phyloP scores from a whole-genome alignment of 2,329 filamentous ascomycete genomes.

The Fonsecaea erecta region DNA sequence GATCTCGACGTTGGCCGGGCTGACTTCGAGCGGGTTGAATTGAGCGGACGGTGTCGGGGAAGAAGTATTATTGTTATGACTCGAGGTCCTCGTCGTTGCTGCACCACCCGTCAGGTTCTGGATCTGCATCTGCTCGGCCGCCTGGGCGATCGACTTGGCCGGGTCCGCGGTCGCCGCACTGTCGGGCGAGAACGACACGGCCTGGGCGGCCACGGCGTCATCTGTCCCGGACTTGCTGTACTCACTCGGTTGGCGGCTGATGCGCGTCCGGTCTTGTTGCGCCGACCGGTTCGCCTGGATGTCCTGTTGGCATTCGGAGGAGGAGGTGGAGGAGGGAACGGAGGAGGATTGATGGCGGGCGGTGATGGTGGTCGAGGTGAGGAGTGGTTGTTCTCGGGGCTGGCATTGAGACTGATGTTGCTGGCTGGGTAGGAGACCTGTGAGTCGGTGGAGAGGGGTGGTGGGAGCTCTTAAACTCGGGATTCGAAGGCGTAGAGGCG shows the following conservation, averaged over 20 bases:
- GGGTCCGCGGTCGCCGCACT: slow-evolving; percentile 3
- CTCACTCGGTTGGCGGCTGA: slow-evolving; percentile 29
- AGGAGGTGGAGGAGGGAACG: neutral
- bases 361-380: neutral
- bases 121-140: slow-evolving; percentile 1
- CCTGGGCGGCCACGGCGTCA: slow-evolving; percentile 26
- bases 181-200: slow-evolving; percentile 8
- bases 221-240: slow-evolving; percentile 27
- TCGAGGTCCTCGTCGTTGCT: neutral
- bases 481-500: neutral
- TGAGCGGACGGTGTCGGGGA: neutral
- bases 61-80: neutral
- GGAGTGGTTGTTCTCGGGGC: too few species aligned
- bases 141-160: slow-evolving; percentile 7
- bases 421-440: neutral
- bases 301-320: slow-evolving; percentile 5
- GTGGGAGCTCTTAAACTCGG: neutral
- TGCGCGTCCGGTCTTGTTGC: slow-evolving; percentile 19
- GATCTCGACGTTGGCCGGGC: slow-evolving; percentile 22
- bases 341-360: neutral
- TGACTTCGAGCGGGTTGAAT: slow-evolving; percentile 24
- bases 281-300: slow-evolving; percentile 18
- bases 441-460: neutral
- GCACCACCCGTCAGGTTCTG: neutral
- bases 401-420: neutral